Base-by-base conservation (phyloP, 495 filamentous ascomycete genomes). In the Penicillium macrosclerotiorum region DNA sequence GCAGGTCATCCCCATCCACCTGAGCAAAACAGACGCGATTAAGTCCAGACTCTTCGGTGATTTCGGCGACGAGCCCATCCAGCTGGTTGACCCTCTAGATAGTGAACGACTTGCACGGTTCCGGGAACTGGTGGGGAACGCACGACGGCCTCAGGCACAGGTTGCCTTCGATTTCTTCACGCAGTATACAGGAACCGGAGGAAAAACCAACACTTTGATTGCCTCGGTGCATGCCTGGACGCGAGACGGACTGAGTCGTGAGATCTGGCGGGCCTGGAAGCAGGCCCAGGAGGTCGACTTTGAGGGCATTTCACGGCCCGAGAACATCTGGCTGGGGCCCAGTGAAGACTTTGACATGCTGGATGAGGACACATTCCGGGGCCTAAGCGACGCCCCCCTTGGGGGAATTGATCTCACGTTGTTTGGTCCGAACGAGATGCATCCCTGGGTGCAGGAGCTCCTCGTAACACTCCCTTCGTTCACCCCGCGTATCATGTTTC, bases 81-180 rank as follows among this genome's bases (percentile, higher is more conserved):
- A 45, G 20, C 41, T 51, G 14, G 29, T 45, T 2, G 41, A 51
- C 17, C 33, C 26, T 7, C 11, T 22, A 3, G n/a, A 46, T 20
- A 34, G 2, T 0, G 13, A 31, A 6, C 25, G 14, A 2, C 4
- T 46, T 2, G 12, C 5, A 7, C 8, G 18, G 5, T 46, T 22
- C 34, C 25, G 16, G 1, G 9, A 14, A 20, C 9, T 46, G 0
- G 23, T 17, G 1, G n/a, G 25, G 3, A 5, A 0, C n/a, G 25
- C 4, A 13, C 1, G 4, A 5, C 5, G 2, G 22, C 13, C 14
- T 5, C 8, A 7, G 11, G 4, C 42, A 45, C 22, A 20, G 14
- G 9, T 3, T 26, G 12, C 32, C 12, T 8, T n/a, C 7, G 7
- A 8, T 12, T 45, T 45, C 25, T 37, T 45, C 32, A 12, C 26